Percentiles rank a stretch among this genome's conserved stretches.
These are phyloP conservation scores for Warburgia ugandensis DNA, from an alignment of 164 flowering plant genomes.

Conservation along the genomic window DNA sequence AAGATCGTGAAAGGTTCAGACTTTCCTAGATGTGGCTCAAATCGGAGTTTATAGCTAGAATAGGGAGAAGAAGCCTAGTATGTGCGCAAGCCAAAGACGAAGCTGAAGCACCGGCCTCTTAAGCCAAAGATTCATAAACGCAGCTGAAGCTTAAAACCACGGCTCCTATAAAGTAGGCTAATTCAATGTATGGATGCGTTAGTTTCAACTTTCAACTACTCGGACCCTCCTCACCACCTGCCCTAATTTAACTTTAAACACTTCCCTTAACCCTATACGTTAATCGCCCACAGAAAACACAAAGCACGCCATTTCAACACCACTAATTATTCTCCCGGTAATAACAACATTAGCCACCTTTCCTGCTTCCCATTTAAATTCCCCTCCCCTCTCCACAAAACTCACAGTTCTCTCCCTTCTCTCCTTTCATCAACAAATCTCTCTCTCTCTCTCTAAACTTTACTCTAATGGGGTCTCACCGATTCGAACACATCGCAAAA, in stretches of 20 bases:
- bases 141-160: conserved; percentile 1
- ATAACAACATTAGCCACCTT: conserved; percentile 1
- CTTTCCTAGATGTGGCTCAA: no score
- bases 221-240: conserved; percentile 11
- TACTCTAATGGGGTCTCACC: conserved; percentile 26
- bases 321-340: conserved; percentile 1
- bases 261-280: not conserved
- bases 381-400: conserved; percentile 6
- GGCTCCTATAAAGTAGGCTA: conserved; percentile 30
- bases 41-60: no score
- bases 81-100: no score
- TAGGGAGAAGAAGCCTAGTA: no score
- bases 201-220: conserved; percentile 38
- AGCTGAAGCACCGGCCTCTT: no score
- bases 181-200: conserved; percentile 32
- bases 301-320: not conserved
- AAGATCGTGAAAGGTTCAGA: no score
- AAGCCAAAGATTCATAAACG: no score
- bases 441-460: conserved; percentile 4
- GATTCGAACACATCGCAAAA: conserved; percentile 34
- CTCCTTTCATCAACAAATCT: not conserved
- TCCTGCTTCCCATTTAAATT: conserved; percentile 15
- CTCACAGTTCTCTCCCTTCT: not conserved
- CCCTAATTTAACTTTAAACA: conserved; percentile 10
- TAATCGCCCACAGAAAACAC: not conserved